Conservation (phyloP, 768 basidiomycete genomes). For the Pleurotus cornucopiae region DNA sequence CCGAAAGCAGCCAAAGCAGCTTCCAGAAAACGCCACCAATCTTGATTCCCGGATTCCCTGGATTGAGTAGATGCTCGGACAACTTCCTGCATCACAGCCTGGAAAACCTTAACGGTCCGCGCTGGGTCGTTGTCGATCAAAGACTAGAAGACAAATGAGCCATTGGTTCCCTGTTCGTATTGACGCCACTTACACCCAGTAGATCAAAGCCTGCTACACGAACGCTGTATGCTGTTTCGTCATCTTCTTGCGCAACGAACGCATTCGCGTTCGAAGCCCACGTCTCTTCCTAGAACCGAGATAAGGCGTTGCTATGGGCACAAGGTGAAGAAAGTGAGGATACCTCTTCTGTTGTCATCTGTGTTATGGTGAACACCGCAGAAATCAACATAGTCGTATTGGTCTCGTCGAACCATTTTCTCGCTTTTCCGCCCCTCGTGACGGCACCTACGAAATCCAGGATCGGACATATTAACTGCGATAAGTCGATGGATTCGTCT, state of each 20-base stretch:
- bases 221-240: slow-evolving; percentile 80
- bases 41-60: slow-evolving; percentile 47
- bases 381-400: slow-evolving; percentile 50
- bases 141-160: slow-evolving; percentile 29
- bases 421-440: slow-evolving; percentile 59
- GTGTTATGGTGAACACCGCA: slow-evolving; percentile 63
- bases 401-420: slow-evolving; percentile 54
- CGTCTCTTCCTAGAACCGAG: slow-evolving; percentile 66
- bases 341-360: slow-evolving; percentile 91
- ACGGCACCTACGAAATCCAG: slow-evolving; percentile 75
- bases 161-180: too few relatives aligned
- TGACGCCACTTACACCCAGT: slow-evolving; percentile 49
- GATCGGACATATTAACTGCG: slow-evolving; percentile 72
- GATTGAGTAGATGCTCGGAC: slow-evolving; percentile 53
- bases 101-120: slow-evolving; percentile 48
- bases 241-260: slow-evolving; percentile 93
- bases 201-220: slow-evolving; percentile 85
- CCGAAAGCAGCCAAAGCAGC: slow-evolving; percentile 79
- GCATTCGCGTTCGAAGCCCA: slow-evolving; percentile 89
- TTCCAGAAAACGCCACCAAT: slow-evolving; percentile 94
- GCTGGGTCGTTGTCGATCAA: slow-evolving; percentile 53
- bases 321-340: background rate
- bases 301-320: too few relatives aligned
- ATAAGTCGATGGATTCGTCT: slow-evolving; percentile 71
- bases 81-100: slow-evolving; percentile 48